Conservation (phyloP, 495 filamentous ascomycete species). For the Penicillium canescens region DNA sequence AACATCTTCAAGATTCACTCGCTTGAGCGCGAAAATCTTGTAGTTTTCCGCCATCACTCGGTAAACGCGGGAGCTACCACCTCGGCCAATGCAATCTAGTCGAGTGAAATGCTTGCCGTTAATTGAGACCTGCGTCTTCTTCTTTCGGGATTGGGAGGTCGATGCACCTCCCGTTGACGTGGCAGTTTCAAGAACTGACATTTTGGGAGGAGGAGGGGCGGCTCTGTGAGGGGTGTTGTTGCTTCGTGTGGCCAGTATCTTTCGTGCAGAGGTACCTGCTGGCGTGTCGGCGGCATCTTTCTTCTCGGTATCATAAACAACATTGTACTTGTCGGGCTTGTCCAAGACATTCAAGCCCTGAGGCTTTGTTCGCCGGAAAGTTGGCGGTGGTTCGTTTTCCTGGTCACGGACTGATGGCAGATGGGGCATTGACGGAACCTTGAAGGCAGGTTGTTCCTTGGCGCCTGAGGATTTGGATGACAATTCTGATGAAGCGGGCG, state of each 20-base stretch:
- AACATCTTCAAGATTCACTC: slow-evolving; percentile 86
- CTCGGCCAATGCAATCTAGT: slow-evolving; percentile 85
- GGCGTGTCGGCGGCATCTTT: slow-evolving; percentile 42
- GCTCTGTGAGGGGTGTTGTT: slow-evolving; percentile 81
- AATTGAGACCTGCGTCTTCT: slow-evolving; percentile 76
- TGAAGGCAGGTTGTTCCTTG: slow-evolving; percentile 59
- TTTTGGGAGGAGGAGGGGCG: slow-evolving; percentile 88
- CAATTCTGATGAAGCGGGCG: slow-evolving; percentile 38
- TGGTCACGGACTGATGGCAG: slow-evolving; percentile 67
- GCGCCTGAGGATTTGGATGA: slow-evolving; percentile 40
- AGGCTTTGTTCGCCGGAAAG: slow-evolving; percentile 70
- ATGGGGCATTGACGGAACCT: slow-evolving; percentile 59
- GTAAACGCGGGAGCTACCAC: slow-evolving; percentile 91
- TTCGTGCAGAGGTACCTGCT: slow-evolving; percentile 59
- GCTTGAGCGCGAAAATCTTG: slow-evolving; percentile 90
- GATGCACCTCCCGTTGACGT: slow-evolving; percentile 81
- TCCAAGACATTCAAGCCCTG: slow-evolving; percentile 56
- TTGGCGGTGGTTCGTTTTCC: slow-evolving; percentile 78
- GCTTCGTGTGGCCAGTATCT: slow-evolving; percentile 68
- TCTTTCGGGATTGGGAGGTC: slow-evolving; percentile 68
- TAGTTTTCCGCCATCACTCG: slow-evolving; percentile 96
- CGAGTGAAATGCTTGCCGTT: slow-evolving; percentile 90
- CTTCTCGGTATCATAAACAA: slow-evolving; percentile 50
- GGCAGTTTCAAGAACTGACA: slow-evolving; percentile 90
- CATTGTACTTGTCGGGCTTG: slow-evolving; percentile 57